Evolutionary conservation across 257 asterid genomes (phyloP).

Genomic region (Solanum acaule): DNA sequence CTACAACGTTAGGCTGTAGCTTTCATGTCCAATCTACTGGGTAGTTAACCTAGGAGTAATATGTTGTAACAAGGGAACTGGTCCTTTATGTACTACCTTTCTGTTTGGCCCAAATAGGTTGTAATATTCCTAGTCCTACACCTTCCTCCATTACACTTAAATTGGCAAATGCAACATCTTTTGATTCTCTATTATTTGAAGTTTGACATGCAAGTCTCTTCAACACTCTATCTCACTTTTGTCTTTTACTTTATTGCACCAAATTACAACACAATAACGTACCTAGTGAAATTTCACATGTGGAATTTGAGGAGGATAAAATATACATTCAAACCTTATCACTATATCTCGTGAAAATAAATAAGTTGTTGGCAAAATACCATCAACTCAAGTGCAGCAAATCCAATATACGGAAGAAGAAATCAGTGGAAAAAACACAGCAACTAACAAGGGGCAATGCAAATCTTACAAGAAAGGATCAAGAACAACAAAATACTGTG

Average conservation of each 20-base stretch:
- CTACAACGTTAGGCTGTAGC: not conserved
- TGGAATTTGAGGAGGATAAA: not conserved
- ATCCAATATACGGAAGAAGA: not conserved
- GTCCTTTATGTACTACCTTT: not conserved
- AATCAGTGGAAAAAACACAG: not conserved
- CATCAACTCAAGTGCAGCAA: too few relatives aligned
- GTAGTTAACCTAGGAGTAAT: not conserved
- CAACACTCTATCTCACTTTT: not conserved
- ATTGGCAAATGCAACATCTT: not conserved
- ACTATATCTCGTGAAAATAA: not conserved
- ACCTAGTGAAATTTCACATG: not conserved
- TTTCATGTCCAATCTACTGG: not conserved
- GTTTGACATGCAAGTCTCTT: not conserved
- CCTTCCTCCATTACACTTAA: not conserved
- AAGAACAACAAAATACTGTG: not conserved
- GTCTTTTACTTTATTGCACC: not conserved
- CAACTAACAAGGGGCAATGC: not conserved
- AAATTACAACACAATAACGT: not conserved
- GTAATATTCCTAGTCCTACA: not conserved
- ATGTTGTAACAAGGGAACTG: not conserved
- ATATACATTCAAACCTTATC: too few relatives aligned
- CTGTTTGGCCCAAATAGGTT: not conserved
- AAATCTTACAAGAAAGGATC: not conserved
- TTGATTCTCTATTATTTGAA: not conserved
- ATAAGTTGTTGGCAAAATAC: too few relatives aligned